Base-by-base conservation (phyloP, 2,329 filamentous ascomycete species). In the Calonectria naviculata region DNA sequence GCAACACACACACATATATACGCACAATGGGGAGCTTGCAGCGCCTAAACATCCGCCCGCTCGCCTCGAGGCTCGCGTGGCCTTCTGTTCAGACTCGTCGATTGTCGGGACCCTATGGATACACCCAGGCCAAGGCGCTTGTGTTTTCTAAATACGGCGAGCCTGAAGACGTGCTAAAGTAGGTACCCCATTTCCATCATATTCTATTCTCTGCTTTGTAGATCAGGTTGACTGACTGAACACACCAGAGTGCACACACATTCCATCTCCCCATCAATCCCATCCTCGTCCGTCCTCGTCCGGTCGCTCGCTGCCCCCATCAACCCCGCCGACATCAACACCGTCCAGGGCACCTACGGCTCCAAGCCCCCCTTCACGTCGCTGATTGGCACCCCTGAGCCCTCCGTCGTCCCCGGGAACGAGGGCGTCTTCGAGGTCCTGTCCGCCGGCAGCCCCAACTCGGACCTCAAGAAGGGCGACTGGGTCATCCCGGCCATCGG, bases 321-420 rank as follows among this genome's bases (percentile, higher is more conserved):
- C 83, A 99, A 99, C 86, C 97, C 97, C 28, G 95, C 97, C 80
- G 97, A 99, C 85, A 94, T 99, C 83, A 99, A 99, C 87, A 96
- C 96, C 79, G 94, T 99, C 79, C 97, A 99, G 87, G 97, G 97
- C 75, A 95, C 96, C 5, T 99, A 99, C 85, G 96, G 96, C 72
- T 92, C 92, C 54, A 95, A 95, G 81, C 95, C 95, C 0, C 86
- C 89, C 52, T 95, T 97, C 84, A 92, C 91, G 21, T 92, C 91
- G 7, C 84, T 90, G 1, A 90, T 99, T 66, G 94, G 95, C 68
- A 98, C 95, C 0, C 76, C 91, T 1, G 87, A 91, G 28, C 95
- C 95, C 3, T 90, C 93, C 9, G 94, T 94, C 1, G 90, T 97
- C 1, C 93, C 91, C 1, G 95, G 95, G 29, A 98, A 98, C 81